Conservation (phyloP, 2,329 filamentous ascomycete genomes). For the Leptographium flavum region DNA sequence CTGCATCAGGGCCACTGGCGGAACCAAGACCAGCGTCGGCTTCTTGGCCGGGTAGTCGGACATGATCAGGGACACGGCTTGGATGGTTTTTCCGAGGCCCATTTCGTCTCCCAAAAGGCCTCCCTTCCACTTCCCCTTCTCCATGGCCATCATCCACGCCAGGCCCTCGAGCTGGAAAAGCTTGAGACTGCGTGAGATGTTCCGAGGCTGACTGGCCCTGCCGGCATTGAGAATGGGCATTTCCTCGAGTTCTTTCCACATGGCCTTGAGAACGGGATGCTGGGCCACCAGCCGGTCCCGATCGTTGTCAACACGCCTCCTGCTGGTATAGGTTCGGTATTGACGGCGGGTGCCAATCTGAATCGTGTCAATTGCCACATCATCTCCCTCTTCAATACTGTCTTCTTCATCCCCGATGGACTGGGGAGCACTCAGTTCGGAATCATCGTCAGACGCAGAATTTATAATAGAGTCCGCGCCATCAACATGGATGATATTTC, state of each 20-base stretch:
- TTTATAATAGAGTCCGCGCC: too few species aligned
- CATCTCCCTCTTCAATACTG: not conserved
- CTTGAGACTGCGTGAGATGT: slow-evolving; percentile 74
- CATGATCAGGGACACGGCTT: slow-evolving; percentile 96
- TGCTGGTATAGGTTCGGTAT: slow-evolving; percentile 15
- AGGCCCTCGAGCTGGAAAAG: slow-evolving; percentile 88
- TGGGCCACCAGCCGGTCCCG: slow-evolving; percentile 55
- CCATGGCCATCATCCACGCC: slow-evolving; percentile 88
- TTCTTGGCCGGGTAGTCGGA: slow-evolving; percentile 78
- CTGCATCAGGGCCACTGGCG: slow-evolving; percentile 89
- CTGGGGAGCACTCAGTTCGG: too few species aligned
- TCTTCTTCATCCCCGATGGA: slow-evolving; percentile 15
- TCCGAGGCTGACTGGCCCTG: slow-evolving; percentile 55
- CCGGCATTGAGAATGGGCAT: slow-evolving; percentile 49
- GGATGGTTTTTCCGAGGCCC: slow-evolving; percentile 97
- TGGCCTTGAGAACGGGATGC: slow-evolving; percentile 66
- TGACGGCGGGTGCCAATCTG: slow-evolving; percentile 18
- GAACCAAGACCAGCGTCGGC: slow-evolving; percentile 78
- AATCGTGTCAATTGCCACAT: not conserved
- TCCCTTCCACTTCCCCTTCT: slow-evolving; percentile 71
- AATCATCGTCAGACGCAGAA: too few species aligned
- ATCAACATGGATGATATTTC: too few species aligned
- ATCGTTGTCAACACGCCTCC: slow-evolving; percentile 26
- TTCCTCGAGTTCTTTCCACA: slow-evolving; percentile 69
- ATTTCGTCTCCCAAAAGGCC: slow-evolving; percentile 94